Evolutionary conservation across 1,284 basidiomycete genomes (phyloP).

Genomic region (Cryptococcus sp.): DNA sequence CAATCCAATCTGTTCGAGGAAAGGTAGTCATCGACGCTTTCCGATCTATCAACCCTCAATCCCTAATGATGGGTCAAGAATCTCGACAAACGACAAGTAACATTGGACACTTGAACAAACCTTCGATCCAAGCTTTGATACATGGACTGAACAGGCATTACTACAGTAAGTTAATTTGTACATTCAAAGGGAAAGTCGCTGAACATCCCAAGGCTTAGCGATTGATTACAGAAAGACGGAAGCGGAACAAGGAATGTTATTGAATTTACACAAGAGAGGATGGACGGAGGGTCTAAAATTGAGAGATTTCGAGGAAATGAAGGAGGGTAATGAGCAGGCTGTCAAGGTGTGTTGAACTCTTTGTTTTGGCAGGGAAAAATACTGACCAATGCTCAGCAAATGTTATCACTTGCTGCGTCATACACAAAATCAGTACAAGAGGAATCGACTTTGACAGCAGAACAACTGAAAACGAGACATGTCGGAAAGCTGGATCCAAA

Average conservation of each 20-base stretch:
- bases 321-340: slow-evolving; percentile 78
- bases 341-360: slow-evolving; percentile 66
- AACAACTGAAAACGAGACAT: slow-evolving; percentile 90
- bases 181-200: background rate
- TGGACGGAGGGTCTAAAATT: slow-evolving; percentile 95
- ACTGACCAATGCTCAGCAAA: slow-evolving; percentile 57
- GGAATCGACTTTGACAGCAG: slow-evolving; percentile 81
- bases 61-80: slow-evolving; percentile 79
- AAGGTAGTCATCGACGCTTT: slow-evolving; percentile 99
- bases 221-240: slow-evolving; percentile 97
- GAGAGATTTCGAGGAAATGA: slow-evolving; percentile 79
- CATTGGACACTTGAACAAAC: slow-evolving; percentile 98
- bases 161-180: slow-evolving; percentile 56
- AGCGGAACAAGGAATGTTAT: slow-evolving; percentile 94
- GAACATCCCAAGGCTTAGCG: slow-evolving; percentile 58
- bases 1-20: slow-evolving; percentile 98
- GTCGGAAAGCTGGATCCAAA: slow-evolving; percentile 98
- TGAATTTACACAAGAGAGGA: slow-evolving; percentile 95
- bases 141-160: slow-evolving; percentile 95
- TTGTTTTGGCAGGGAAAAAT: background rate
- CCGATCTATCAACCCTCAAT: slow-evolving; percentile 85
- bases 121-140: slow-evolving; percentile 92
- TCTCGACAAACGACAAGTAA: slow-evolving; percentile 97
- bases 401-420: slow-evolving; percentile 81
- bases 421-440: slow-evolving; percentile 97